phyloP scores from a whole-genome alignment of 2,329 filamentous ascomycete genomes.

The Stachybotrys chartarum region DNA sequence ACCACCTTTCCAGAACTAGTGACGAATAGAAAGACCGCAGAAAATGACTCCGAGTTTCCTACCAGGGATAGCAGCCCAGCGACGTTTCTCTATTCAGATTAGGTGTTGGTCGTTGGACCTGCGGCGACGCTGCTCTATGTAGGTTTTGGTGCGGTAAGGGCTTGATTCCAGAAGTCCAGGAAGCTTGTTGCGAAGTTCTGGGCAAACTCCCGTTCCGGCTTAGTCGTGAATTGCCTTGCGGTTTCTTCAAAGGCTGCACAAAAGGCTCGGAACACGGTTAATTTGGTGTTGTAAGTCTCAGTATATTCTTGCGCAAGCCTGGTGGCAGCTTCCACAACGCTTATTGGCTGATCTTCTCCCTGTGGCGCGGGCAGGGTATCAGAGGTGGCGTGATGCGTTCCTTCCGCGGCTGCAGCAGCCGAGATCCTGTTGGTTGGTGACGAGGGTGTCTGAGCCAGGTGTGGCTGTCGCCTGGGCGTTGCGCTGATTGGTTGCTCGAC shows the following conservation, averaged over 20 bases:
- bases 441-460: no score
- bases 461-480: not conserved
- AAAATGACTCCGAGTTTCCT: no score
- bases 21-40: no score
- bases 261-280: constrained; percentile 7
- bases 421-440: not conserved
- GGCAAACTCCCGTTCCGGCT: constrained; percentile 5
- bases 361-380: not conserved
- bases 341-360: constrained; percentile 3
- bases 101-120: not conserved
- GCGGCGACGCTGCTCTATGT: constrained; percentile 3
- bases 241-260: constrained; percentile 6
- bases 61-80: no score
- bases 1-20: no score
- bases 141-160: constrained; percentile 1
- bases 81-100: no score
- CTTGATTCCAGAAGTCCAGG: constrained; percentile 6
- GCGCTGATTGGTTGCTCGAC: constrained; percentile 3
- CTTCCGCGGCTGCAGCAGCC: constrained; percentile 3
- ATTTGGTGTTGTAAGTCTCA: constrained; percentile 5
- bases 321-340: constrained; percentile 1
- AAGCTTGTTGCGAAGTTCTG: constrained; percentile 6
- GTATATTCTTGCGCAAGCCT: not conserved
- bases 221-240: constrained; percentile 4
- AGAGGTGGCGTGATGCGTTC: constrained; percentile 1